Evolutionary conservation across 2,329 filamentous ascomycete genomes (phyloP).

Genomic region (Lasiodiplodia hormozganensis): DNA sequence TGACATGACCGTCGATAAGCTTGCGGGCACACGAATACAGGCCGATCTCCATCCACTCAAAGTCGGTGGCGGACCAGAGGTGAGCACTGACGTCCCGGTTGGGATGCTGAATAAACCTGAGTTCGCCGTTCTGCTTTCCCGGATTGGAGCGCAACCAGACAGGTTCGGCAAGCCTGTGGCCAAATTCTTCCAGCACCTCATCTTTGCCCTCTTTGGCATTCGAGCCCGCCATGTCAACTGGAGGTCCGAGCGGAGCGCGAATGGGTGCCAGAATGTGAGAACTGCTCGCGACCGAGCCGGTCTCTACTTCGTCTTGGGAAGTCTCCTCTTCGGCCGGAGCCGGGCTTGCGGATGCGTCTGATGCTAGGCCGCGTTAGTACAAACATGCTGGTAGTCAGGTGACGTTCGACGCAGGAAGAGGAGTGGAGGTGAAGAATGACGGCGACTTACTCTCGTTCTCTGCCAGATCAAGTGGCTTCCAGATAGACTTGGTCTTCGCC

Average conservation of each 20-base stretch:
- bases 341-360: neutral
- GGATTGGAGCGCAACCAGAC: conserved; percentile 44
- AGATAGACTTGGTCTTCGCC: conserved; percentile 30
- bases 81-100: conserved; percentile 57
- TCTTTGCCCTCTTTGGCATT: conserved; percentile 27
- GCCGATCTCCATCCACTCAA: conserved; percentile 55
- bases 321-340: neutral
- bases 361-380: neutral
- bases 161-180: conserved; percentile 49
- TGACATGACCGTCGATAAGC: conserved; percentile 47
- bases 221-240: conserved; percentile 24
- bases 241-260: conserved; percentile 28
- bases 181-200: conserved; percentile 49
- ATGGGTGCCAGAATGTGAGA: neutral
- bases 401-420: neutral
- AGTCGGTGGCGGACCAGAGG: conserved; percentile 51
- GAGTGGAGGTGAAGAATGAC: neutral
- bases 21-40: conserved; percentile 51
- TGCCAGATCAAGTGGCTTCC: conserved; percentile 37
- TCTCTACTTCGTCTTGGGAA: neutral
- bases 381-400: neutral
- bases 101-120: conserved; percentile 55
- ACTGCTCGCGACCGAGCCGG: neutral
- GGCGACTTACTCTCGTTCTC: conserved; percentile 32
- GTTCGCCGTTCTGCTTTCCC: conserved; percentile 49